These are phyloP conservation scores for Cryptococcus sp. DNA, from an alignment of 1,284 basidiomycete genomes.

Conservation along the genomic window DNA sequence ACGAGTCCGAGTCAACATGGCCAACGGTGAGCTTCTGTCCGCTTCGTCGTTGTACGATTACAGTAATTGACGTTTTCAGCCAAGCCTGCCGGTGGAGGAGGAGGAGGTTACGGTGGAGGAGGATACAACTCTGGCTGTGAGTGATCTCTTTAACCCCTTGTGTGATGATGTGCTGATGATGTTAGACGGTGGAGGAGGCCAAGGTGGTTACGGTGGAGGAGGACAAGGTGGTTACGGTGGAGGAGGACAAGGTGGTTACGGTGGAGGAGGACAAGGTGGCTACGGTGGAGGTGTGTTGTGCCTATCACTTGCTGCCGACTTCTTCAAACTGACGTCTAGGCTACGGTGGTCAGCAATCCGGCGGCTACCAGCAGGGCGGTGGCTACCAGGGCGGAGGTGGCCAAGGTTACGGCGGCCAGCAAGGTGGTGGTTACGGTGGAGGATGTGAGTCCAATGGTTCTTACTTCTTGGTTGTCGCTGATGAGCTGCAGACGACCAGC, in stretches of 20 bases:
- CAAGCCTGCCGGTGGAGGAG: conserved; percentile 55
- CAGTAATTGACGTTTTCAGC: too few relatives aligned
- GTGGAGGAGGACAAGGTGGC: conserved; percentile 40
- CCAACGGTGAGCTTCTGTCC: too few relatives aligned
- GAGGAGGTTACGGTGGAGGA: conserved; percentile 25
- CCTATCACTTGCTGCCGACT: too few relatives aligned
- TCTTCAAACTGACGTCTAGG: too few relatives aligned
- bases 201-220: conserved; percentile 34
- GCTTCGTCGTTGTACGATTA: too few relatives aligned
- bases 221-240: conserved; percentile 30
- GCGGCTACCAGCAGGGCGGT: conserved; percentile 9
- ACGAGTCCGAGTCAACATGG: conserved; percentile 84
- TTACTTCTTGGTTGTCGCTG: too few relatives aligned
- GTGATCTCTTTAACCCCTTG: conserved; percentile 12
- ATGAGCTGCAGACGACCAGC: conserved; percentile 19
- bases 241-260: conserved; percentile 36
- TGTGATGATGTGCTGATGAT: neutral
- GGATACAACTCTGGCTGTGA: conserved; percentile 43
- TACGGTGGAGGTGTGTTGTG: conserved; percentile 8
- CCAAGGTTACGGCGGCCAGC: conserved; percentile 21
- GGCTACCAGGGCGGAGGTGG: conserved; percentile 11
- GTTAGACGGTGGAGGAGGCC: conserved; percentile 6
- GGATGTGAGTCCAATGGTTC: too few relatives aligned
- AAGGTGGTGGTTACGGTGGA: conserved; percentile 35
- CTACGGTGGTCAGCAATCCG: conserved; percentile 3